Percentiles rank a stretch among this genome's conserved stretches.
phyloP scores from a whole-genome alignment of 2,329 filamentous ascomycete species.

The Fusarium graminum region DNA sequence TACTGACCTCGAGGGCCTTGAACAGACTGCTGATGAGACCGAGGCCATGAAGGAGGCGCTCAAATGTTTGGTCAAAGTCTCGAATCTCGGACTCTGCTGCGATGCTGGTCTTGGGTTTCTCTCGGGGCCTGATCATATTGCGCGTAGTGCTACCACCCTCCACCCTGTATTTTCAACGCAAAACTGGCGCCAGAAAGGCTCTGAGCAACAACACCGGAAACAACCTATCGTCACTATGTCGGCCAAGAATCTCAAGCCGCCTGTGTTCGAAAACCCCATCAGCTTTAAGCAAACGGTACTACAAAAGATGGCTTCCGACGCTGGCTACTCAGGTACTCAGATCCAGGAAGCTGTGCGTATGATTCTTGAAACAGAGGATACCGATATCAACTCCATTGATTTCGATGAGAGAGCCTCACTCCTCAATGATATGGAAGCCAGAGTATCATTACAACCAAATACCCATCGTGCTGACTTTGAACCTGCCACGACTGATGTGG shows the following conservation, averaged over 20 bases:
- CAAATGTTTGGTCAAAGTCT: constrained; percentile 65
- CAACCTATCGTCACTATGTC: constrained; percentile 42
- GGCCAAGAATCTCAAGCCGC: constrained; percentile 41
- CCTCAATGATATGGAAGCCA: constrained; percentile 30
- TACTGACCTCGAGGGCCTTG: constrained; percentile 69
- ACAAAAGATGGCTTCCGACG: constrained; percentile 55
- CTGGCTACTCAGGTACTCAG: constrained; percentile 52
- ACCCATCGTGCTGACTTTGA: constrained; percentile 37
- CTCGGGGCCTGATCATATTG: constrained; percentile 69
- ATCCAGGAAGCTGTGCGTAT: constrained; percentile 53
- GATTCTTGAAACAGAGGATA: constrained; percentile 54
- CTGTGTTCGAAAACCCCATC: constrained; percentile 44
- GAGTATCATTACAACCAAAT: constrained; percentile 18
- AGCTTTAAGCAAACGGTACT: constrained; percentile 52
- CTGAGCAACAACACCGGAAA: constrained; percentile 24
- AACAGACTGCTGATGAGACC: constrained; percentile 73
- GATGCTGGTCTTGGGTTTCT: constrained; percentile 78
- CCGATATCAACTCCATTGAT: constrained; percentile 49
- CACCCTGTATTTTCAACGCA: constrained; percentile 55
- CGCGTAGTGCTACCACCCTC: constrained; percentile 57
- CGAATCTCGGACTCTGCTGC: constrained; percentile 75
- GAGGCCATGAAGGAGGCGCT: constrained; percentile 72
- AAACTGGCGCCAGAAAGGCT: constrained; percentile 44
- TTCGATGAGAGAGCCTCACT: constrained; percentile 52
- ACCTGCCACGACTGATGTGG: constrained; percentile 40